phyloP scores from a whole-genome alignment of 2,329 filamentous ascomycete genomes.

The Aspergillus brasiliensis region DNA sequence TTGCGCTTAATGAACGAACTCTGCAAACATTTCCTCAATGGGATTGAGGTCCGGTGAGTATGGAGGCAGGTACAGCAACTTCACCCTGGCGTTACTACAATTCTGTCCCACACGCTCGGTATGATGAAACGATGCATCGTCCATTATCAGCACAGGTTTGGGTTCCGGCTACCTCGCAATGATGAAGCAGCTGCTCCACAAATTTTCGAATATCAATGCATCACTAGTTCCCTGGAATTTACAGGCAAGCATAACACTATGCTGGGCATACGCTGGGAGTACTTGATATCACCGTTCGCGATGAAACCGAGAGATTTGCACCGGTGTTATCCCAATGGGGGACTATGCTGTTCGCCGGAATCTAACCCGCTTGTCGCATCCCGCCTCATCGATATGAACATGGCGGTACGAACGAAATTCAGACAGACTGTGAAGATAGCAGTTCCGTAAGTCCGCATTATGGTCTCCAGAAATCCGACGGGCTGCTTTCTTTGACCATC shows the following conservation, averaged over 20 bases:
- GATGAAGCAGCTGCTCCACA: not conserved
- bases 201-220: not conserved
- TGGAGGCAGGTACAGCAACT: not conserved
- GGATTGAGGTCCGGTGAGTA: not conserved
- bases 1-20: not conserved
- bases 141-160: not conserved
- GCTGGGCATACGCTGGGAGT: not conserved
- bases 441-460: not conserved
- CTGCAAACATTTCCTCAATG: not conserved
- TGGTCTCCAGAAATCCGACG: not conserved
- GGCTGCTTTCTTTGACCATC: conserved; percentile 1
- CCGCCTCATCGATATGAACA: not conserved
- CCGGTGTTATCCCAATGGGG: not conserved
- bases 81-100: not conserved
- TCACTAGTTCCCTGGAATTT: not conserved
- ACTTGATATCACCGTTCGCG: not conserved
- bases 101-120: not conserved
- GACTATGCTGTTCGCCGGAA: not conserved
- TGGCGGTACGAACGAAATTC: not conserved
- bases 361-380: not conserved
- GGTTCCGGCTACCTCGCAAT: not conserved
- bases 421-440: not conserved
- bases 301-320: not conserved
- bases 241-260: not conserved
- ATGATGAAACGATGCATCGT: not conserved